These are phyloP conservation scores for Aurinia saxatilis DNA, from an alignment of 345 rosid species.

Conservation along the genomic window DNA sequence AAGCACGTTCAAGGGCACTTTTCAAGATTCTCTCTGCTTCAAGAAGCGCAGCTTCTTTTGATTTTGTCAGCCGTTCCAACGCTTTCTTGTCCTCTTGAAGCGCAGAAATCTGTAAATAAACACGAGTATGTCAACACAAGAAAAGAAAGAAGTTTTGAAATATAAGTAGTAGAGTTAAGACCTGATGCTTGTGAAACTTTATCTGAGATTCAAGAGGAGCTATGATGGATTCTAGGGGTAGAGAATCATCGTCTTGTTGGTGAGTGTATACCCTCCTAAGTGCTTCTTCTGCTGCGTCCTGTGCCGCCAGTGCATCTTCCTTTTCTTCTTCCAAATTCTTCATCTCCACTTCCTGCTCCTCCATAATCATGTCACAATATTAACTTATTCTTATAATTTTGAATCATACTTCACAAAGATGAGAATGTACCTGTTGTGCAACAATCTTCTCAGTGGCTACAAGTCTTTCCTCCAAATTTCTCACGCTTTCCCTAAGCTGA, in stretches of 20 bases:
- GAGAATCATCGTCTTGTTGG: slow-evolving; percentile 58
- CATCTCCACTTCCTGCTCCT: slow-evolving; percentile 64
- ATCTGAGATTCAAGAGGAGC: slow-evolving; percentile 89
- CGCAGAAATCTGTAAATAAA: slow-evolving; percentile 40
- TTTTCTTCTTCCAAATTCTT: slow-evolving; percentile 55
- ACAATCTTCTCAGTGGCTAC: slow-evolving; percentile 43
- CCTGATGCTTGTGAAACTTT: slow-evolving; percentile 72
- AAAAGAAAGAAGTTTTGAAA: neutral
- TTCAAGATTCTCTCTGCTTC: slow-evolving; percentile 83
- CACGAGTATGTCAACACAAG: neutral
- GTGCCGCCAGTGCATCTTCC: slow-evolving; percentile 87
- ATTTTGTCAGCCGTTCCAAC: slow-evolving; percentile 75
- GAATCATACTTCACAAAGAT: too few species aligned
- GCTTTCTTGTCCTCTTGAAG: slow-evolving; percentile 88
- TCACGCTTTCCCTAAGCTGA: slow-evolving; percentile 53
- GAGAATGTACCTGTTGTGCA: slow-evolving; percentile 49
- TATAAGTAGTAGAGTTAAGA: slow-evolving; percentile 8
- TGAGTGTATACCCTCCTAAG: slow-evolving; percentile 64
- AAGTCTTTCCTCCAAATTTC: slow-evolving; percentile 50
- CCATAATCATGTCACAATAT: neutral
- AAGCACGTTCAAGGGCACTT: slow-evolving; percentile 89
- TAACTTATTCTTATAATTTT: neutral
- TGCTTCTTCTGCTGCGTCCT: slow-evolving; percentile 80
- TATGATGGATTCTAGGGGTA: slow-evolving; percentile 57
- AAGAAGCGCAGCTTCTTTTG: slow-evolving; percentile 74